Evolutionary conservation across 352 stramenopile genomes (phyloP), one percentile per base, ranked within the genome.

Genomic region (Phytophthora palmivora): DNA sequence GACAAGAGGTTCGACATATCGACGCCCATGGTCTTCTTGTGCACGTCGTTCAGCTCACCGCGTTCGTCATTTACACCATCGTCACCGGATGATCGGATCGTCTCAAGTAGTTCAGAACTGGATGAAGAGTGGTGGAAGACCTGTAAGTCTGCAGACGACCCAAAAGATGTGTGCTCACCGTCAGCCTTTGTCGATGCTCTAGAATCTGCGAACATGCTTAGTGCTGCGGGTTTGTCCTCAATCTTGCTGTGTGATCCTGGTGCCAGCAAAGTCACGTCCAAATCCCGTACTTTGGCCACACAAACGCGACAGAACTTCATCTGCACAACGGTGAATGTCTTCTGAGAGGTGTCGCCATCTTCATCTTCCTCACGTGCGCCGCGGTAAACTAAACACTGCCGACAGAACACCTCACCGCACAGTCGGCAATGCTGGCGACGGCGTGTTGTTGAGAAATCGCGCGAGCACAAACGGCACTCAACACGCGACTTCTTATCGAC

Each of bases 321-420:
- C 66, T 87, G 82, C 16, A 72, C 53, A 14, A 79, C 47, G 33
- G 70, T 69, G 49, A 86, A 82, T 22, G 50, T 68, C 48, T 51
- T 61, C 15, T 58, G 16, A 3, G 36, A 28, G 62, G 21, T 58
- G 26, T 72, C 49, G 33, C 21, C 44, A 26, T 50, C 49, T 36
- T 46, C 49, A 10, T 43, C 57, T 12, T 54, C 41, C 14, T 62
- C 38, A 19, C 56, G 63, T 6, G 77, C 61, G 14, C 67, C 74
- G 14, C 80, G 78, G 45, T 76, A 71, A 24, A 91, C 42, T 32
- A 82, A 55, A 48, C 84, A 92, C 44, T 82, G 85, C 34, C 74
- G 53, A 52, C 84, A 92, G 26, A 89, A 83, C 1, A 92, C 76
- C 24, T 92, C 84, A 7, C 84, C 84, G 44, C 84, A 93, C n/a